These are phyloP conservation scores for Ammopiptanthus mongolicus DNA, from an alignment of 306 rosid genomes.

Conservation along the genomic window DNA sequence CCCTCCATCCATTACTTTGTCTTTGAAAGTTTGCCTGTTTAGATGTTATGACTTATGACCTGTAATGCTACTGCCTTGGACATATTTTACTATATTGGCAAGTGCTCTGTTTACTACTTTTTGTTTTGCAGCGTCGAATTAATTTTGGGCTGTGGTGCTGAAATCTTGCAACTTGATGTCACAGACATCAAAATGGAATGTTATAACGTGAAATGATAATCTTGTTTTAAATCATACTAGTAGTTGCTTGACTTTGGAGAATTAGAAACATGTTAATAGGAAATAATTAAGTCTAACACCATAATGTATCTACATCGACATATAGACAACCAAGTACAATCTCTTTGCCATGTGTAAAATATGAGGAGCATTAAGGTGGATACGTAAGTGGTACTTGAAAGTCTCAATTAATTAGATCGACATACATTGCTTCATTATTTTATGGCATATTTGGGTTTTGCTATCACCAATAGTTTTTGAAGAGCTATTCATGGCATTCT, in stretches of 20 bases:
- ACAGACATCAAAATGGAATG: constrained; percentile 90
- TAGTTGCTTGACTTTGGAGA: background rate
- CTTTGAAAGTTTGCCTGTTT: background rate
- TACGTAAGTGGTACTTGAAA: too few relatives aligned
- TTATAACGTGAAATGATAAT: constrained; percentile 24
- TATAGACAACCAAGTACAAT: too few relatives aligned
- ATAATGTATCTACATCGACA: too few relatives aligned
- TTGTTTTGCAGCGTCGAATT: constrained; percentile 68
- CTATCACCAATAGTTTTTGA: too few relatives aligned
- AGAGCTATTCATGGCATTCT: too few relatives aligned
- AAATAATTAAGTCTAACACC: too few relatives aligned
- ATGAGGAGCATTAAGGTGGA: too few relatives aligned
- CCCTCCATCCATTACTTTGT: background rate
- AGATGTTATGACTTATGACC: background rate
- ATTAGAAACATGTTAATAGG: too few relatives aligned
- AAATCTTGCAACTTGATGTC: constrained; percentile 85
- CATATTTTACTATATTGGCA: background rate
- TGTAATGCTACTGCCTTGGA: background rate
- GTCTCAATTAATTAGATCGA: too few relatives aligned
- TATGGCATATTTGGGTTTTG: too few relatives aligned
- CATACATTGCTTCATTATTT: too few relatives aligned
- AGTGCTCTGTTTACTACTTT: background rate
- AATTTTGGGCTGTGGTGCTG: constrained; percentile 79
- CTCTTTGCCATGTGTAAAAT: too few relatives aligned
- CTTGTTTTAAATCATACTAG: background rate